phyloP scores from a whole-genome alignment of 352 stramenopile species.

The Phytophthora macrochlamydospora region DNA sequence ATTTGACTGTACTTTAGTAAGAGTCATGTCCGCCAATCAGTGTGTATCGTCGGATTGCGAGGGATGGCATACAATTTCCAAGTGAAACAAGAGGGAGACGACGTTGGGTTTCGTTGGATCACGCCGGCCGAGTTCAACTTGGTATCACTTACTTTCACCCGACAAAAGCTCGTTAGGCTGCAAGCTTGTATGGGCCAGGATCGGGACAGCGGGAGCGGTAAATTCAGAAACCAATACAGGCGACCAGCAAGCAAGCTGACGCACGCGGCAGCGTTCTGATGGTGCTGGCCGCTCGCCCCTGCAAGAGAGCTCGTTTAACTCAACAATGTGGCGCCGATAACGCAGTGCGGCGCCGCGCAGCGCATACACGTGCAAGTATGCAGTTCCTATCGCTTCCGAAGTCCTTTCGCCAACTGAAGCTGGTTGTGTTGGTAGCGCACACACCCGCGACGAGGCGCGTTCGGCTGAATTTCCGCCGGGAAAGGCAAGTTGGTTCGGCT shows the following conservation, averaged over 20 bases:
- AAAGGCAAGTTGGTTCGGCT: background rate
- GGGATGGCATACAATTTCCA: background rate
- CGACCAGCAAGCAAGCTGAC: slow-evolving; percentile 1
- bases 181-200: slow-evolving; percentile 9
- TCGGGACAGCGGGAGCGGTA: slow-evolving; percentile 10
- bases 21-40: background rate
- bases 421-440: too few relatives aligned
- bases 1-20: background rate
- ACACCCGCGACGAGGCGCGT: background rate
- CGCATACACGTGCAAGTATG: too few relatives aligned
- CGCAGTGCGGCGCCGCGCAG: background rate
- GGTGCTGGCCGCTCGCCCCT: background rate
- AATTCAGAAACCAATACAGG: background rate
- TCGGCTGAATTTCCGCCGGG: background rate
- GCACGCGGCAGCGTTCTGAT: background rate
- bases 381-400: too few relatives aligned
- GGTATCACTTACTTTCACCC: slow-evolving; percentile 20
- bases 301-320: background rate
- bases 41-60: background rate
- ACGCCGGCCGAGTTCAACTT: background rate
- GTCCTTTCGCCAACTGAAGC: too few relatives aligned
- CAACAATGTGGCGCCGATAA: background rate
- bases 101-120: slow-evolving; percentile 2
- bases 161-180: slow-evolving; percentile 24
- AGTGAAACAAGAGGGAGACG: background rate